Conservation (phyloP, 192 early-diverging fungal genomes). For the Mortierella alpina region DNA sequence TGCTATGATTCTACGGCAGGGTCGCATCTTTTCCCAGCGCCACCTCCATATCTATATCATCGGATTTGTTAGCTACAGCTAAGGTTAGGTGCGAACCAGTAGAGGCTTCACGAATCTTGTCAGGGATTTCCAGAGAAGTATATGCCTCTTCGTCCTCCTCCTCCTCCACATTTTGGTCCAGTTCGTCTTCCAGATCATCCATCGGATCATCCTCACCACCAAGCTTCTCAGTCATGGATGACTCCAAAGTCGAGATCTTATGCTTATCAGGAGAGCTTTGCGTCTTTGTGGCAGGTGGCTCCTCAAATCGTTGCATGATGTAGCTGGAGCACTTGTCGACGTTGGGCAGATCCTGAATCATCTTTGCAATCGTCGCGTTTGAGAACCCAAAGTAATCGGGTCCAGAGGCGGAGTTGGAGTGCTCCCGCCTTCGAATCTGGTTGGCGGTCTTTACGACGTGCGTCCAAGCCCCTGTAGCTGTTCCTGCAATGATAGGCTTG, state of each 20-base stretch:
- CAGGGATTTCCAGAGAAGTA: slow-evolving; percentile 17
- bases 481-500: slow-evolving; percentile 75
- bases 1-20: no score
- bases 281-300: slow-evolving; percentile 5
- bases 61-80: no score
- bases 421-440: slow-evolving; percentile 80
- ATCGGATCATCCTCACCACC: neutral
- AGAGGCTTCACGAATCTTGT: slow-evolving; percentile 1
- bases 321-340: slow-evolving; percentile 79
- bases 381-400: slow-evolving; percentile 95
- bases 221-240: neutral
- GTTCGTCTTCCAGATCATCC: slow-evolving; percentile 7
- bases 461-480: slow-evolving; percentile 93
- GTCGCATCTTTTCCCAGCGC: no score
- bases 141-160: slow-evolving; percentile 15
- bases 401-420: slow-evolving; percentile 85
- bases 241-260: slow-evolving; percentile 11
- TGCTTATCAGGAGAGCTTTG: slow-evolving; percentile 10
- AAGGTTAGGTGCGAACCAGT: no score
- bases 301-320: slow-evolving; percentile 74
- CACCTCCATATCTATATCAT: no score
- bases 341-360: slow-evolving; percentile 90
- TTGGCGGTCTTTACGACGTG: slow-evolving; percentile 82
- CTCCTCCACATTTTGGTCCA: neutral
- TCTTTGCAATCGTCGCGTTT: slow-evolving; percentile 83